A percentile compares a stretch with the other conserved stretches of the same genome.
Conservation (phyloP, 345 rosid species). For the Euclidium syriacum region DNA sequence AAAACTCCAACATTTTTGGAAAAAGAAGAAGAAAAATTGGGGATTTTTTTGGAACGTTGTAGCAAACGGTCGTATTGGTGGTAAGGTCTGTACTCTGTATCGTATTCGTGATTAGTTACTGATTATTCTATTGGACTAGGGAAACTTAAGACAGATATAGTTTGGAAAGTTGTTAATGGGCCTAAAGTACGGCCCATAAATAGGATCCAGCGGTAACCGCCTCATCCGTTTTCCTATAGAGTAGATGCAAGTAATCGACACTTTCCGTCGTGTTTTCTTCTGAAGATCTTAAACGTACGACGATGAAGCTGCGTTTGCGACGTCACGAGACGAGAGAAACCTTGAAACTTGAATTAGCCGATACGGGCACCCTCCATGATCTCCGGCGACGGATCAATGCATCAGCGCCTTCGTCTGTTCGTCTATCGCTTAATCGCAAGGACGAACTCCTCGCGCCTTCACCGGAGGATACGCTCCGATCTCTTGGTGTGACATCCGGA, state of each 20-base stretch:
- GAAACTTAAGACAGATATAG: too few relatives aligned
- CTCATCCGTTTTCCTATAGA: neutral
- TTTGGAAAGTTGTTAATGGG: neutral
- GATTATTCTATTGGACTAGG: neutral
- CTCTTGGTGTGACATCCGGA: conserved; percentile 65
- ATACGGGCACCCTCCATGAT: conserved; percentile 29
- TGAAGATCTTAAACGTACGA: neutral
- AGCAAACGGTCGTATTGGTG: conserved; percentile 32
- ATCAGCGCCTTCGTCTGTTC: conserved; percentile 35
- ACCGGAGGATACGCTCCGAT: conserved; percentile 39
- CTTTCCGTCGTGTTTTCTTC: neutral
- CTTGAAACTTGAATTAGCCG: conserved; percentile 42
- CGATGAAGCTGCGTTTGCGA: conserved; percentile 67
- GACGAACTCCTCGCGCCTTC: conserved; percentile 50
- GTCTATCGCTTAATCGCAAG: conserved; percentile 63
- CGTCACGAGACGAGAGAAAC: conserved; percentile 47
- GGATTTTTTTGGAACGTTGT: conserved; percentile 14
- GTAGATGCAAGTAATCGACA: neutral
- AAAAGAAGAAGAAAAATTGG: neutral
- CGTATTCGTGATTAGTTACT: neutral
- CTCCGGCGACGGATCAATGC: conserved; percentile 37
- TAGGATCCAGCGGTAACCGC: neutral
- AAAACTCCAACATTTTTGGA: neutral
- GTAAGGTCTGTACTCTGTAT: conserved; percentile 17
- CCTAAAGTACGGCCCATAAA: neutral